Percentiles rank a stretch among this genome's conserved stretches.
Evolutionary conservation across 257 asterid species (phyloP).

Genomic region (Salvia splendens): DNA sequence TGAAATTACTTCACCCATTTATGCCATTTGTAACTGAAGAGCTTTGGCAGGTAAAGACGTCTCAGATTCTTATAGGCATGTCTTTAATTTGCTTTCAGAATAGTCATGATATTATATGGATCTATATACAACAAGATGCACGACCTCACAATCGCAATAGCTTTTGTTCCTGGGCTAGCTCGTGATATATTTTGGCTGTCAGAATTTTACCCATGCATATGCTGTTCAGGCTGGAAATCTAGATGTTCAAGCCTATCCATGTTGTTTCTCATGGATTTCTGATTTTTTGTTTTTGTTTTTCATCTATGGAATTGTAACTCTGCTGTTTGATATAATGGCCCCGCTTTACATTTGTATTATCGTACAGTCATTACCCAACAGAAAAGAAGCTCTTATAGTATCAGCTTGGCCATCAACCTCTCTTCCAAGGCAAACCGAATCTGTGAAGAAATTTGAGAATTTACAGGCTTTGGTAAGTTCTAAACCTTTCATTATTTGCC

Average conservation of each 20-base stretch:
- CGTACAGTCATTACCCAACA: constrained; percentile 72
- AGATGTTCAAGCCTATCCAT: constrained; percentile 12
- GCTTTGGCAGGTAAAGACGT: constrained; percentile 87
- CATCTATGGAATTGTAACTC: neutral
- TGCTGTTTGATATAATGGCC: constrained; percentile 18
- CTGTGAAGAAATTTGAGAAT: constrained; percentile 79
- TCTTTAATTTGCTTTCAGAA: constrained; percentile 12
- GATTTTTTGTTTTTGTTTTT: neutral
- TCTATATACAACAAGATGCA: constrained; percentile 10
- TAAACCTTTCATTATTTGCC: constrained; percentile 2
- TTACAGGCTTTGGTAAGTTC: constrained; percentile 81
- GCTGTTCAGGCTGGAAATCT: neutral
- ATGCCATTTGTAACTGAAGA: constrained; percentile 99
- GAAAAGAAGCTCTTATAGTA: constrained; percentile 79
- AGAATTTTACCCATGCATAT: neutral
- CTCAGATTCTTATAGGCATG: constrained; percentile 8
- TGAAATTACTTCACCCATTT: constrained; percentile 90
- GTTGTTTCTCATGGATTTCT: neutral
- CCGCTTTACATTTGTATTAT: neutral
- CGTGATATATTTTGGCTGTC: neutral
- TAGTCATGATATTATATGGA: constrained; percentile 8
- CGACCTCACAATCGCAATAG: neutral
- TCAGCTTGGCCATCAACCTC: constrained; percentile 83
- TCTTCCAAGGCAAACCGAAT: constrained; percentile 72
- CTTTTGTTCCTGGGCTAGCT: constrained; percentile 4